Conservation (phyloP, 257 asterid genomes). For the Solanum lignicaule region DNA sequence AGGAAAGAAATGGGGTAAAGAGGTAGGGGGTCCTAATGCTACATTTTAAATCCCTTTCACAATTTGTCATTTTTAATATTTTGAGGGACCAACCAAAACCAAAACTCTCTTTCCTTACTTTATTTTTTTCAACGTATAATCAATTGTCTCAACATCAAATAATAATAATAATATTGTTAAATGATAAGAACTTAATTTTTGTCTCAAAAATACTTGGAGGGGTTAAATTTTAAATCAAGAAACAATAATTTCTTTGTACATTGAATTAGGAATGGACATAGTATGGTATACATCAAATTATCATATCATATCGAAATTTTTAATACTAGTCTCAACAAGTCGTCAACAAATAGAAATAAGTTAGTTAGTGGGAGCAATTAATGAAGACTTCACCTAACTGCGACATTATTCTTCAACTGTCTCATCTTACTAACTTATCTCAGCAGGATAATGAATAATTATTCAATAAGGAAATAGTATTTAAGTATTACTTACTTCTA, state of each 20-base stretch:
- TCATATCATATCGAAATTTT: too few species aligned
- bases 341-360: not conserved
- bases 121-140: not conserved
- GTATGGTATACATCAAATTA: not conserved
- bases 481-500: not conserved
- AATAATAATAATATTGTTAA: not conserved
- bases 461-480: not conserved
- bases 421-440: not conserved
- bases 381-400: not conserved
- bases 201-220: too few species aligned
- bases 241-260: not conserved
- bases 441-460: not conserved
- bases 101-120: not conserved
- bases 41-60: not conserved
- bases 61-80: not conserved
- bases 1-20: not conserved
- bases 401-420: not conserved
- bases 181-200: not conserved
- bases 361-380: not conserved
- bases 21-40: not conserved
- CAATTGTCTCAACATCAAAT: not conserved
- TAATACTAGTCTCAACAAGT: not conserved
- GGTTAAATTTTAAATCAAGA: not conserved
- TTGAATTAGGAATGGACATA: not conserved
- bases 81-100: not conserved